Base-by-base conservation (phyloP, 352 stramenopile species). In the Phytophthora fragariaefolia region DNA sequence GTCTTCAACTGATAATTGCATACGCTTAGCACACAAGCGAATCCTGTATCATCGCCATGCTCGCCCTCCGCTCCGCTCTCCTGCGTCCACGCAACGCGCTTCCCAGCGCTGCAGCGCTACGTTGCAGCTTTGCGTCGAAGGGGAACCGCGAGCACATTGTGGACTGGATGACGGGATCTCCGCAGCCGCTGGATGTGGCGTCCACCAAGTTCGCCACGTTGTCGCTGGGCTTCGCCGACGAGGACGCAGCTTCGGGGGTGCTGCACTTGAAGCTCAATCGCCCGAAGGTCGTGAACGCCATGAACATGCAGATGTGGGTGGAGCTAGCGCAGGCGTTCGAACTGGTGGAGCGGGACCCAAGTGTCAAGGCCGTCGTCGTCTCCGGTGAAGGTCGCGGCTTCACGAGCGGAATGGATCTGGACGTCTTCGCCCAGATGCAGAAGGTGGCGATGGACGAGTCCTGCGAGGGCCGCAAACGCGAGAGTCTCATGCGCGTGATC, bases 231-330 rank as follows among this genome's bases (percentile, higher is more conserved):
- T 71, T 79, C 22, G 54, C 60, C 4, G 66, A 85, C 30, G 63
- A 69, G 17, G 32, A 80, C 32, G 54, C 75, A 9, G 70, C 74
- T 12, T 72, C 80, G 40, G 73, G 86, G 43, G 84, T 97, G 23
- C 62, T 93, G 18, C 80, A 93, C 69, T 61, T 97, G 47, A 83
- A 89, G 57, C 77, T 97, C 24, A 79, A 94, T 42, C 89, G 90
- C 9, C 91, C 91, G 4, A 90, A 88, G 63, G 80, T 88, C 47
- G 66, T 94, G 45, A 97, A 97, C 46, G 86, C 89, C 27, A 92
- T 97, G 76, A 92, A 95, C 71, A 93, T 97, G 84, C 84, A 90
- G 59, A 93, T 97, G 82, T 97, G 90, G 90, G 66, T 82, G 27
- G 90, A 97, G 20, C 55, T 96, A 42, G 76, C 77, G 17, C 59